Evolutionary conservation across 2,329 filamentous ascomycete species (phyloP), one percentile per base, ranked within the genome.

Genomic region (Penicillium hordei): DNA sequence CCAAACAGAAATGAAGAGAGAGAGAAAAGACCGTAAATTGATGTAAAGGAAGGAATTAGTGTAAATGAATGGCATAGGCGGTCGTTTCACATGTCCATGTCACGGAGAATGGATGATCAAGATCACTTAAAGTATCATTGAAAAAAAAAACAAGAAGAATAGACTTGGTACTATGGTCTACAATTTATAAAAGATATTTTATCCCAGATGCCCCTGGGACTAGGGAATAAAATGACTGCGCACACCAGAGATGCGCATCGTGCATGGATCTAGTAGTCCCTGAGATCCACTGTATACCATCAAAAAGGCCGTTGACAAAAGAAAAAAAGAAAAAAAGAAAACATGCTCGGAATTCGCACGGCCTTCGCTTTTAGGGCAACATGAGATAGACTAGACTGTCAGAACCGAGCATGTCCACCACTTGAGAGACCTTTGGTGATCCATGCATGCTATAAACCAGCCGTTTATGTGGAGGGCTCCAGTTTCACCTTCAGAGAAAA

Each of bases 261-360:
- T 53, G 42, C 55, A 57, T 53, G 49, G 25, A 25, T 43, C 55
- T 57, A 57, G 36, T 46, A 39, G 23, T 29, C 34, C 34, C 15
- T 3, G 21, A 51, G 53, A 43, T 57, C 49, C 55, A 57, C 42
- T 23, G 23, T 29, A 52, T 31, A 38, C 21, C 36, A 33, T 19
- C 21, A n/a, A 19, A 21, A 40, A 25, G 21, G 21, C 19, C 23
- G 23, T 51, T 38, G n/a, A 9, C 19, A n/a, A n/a, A n/a, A n/a
- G n/a, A n/a, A n/a, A n/a, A 15, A 34, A 53, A 25, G 23, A 46
- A 10, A 29, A 17, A 42, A 53, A 40, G 33, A 19, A 33, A 48
- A 48, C 7, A 36, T 36, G 23, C 23, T n/a, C 42, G 17, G 33
- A 42, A 52, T 46, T 57, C 2, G 21, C 55, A 42, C n/a, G 15